Base-by-base conservation (phyloP, 106 monocot species). In the Allium cepa region DNA sequence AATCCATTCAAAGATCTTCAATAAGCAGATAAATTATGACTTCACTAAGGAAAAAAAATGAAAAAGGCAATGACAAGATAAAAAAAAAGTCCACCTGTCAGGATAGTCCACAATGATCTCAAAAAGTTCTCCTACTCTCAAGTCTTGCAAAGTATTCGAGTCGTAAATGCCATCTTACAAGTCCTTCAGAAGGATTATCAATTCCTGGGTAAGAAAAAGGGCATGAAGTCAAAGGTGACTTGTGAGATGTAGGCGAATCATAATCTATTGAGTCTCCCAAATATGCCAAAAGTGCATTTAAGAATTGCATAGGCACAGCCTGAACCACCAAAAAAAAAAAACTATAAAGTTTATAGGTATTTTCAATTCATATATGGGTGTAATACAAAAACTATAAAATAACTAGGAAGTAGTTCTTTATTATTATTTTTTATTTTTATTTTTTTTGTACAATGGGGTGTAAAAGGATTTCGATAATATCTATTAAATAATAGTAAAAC, bases 101-200 rank as follows among this genome's bases (percentile, higher is more conserved):
- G 97, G 97, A 70, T 92, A 99, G 61, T 99, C 97, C 48, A 99
- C 97, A 46, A 99, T 99, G 70, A 99, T 99, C 59, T 99, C 97
- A 87, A 99, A 99, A 75, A 99, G 87, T 78, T 99, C 92, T 10
- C 77, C 85, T 47, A 99, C 90, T 75, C 97, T 84, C 69, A 99
- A 72, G 75, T 99, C 90, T 59, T 99, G 97, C 80, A 99, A 83
- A 99, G 83, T 99, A 99, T 50, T 99, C 97, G 62, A 99, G 86
- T 11, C 97, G 86, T 61, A 99, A 73, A 69, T 99, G 74, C 97
- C 97, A 99, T 74, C 97, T 89, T 47, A 99, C 90, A 72, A 99
- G 87, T 65, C 80, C 90, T 79, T 99, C 92, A 62, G 87, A 90
- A 79, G 86, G 89, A 18, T 72, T 76, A 64, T 58, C 70, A 28